Evolutionary conservation across 2,329 filamentous ascomycete species (phyloP), one percentile per base, ranked within the genome.

Genomic region (Passalora sequoiae): DNA sequence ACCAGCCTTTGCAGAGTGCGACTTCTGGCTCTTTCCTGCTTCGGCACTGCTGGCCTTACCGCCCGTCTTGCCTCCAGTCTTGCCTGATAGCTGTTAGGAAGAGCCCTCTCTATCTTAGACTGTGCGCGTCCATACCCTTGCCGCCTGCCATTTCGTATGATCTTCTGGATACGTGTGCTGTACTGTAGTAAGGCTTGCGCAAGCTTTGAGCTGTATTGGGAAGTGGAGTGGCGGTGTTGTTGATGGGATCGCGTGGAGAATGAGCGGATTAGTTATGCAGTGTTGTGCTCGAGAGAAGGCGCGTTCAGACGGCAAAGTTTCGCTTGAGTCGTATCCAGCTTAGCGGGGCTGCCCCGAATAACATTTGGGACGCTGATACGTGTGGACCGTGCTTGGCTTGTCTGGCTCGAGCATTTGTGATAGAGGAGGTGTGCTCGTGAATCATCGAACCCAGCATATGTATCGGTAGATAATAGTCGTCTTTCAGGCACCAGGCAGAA

Each of bases 1-100:
- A 66, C 89, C 89, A 67, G 89, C 89, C 70, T 92, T 89, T 64
- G 88, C 87, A 61, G 89, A 95, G 76, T 95, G 89, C 60, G 80
- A 83, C 73, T 92, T 94, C 73, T 94, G 86, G 65, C 86, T 84
- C 76, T 95, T 95, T 74, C 86, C 86, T 66, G 81, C 73, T 43
- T 77, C 78, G 56, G 82, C 83, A 61, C 76, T 79, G 41, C 62
- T 61, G 55, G 80, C 78, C 76, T 92, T 92, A 60, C 86, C 86
- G 60, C 86, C 86, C 46, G 84, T 89, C 81, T 94, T 95, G 65
- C 89, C 89, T 61, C 89, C 89, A 59, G 71, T 74, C 62, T 75
- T 75, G 56, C 72, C 72, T 75, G 56, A 38, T 35, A 53, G 32
- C 42, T 50, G 61, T 66, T 51, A 65, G 60, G 57, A 48, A 44